phyloP scores from a whole-genome alignment of 345 rosid genomes.

The Euclidium syriacum region DNA sequence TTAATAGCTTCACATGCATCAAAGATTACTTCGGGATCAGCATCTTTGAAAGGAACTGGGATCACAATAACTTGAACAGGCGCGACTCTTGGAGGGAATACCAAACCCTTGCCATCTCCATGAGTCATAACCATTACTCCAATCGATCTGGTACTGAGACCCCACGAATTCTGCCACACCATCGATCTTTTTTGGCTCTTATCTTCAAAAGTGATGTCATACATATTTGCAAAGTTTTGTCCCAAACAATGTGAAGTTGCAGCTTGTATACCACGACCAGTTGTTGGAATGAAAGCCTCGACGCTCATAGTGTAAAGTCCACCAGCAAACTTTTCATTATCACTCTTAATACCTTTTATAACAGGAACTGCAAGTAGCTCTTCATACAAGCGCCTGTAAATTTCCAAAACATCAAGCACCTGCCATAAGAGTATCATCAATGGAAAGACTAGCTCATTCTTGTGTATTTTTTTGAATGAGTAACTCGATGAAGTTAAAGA shows the following conservation, averaged over 20 bases:
- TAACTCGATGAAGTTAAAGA: too few species aligned
- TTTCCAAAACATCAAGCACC: conserved; percentile 63
- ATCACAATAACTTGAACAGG: conserved; percentile 77
- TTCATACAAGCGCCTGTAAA: conserved; percentile 82
- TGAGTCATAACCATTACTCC: conserved; percentile 99
- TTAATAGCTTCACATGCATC: conserved; percentile 83
- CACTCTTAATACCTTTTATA: conserved; percentile 92
- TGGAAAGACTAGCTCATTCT: conserved; percentile 1
- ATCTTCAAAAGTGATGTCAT: conserved; percentile 80
- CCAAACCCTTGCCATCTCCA: conserved; percentile 57
- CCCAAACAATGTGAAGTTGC: conserved; percentile 98
- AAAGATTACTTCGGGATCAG: conserved; percentile 63
- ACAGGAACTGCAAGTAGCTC: conserved; percentile 93
- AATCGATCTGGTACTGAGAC: conserved; percentile 86
- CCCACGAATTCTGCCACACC: conserved; percentile 99
- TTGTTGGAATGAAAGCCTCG: conserved; percentile 97
- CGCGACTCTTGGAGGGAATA: conserved; percentile 88
- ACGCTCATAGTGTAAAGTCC: conserved; percentile 95
- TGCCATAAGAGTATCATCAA: neutral
- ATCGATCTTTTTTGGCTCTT: conserved; percentile 81
- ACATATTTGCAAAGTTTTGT: conserved; percentile 97
- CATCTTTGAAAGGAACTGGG: conserved; percentile 96
- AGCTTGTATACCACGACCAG: conserved; percentile 97
- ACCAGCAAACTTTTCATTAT: conserved; percentile 95
- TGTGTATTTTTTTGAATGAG: too few species aligned